Evolutionary conservation across 1,284 basidiomycete genomes (phyloP).

Genomic region (Gymnopus androsaceus): DNA sequence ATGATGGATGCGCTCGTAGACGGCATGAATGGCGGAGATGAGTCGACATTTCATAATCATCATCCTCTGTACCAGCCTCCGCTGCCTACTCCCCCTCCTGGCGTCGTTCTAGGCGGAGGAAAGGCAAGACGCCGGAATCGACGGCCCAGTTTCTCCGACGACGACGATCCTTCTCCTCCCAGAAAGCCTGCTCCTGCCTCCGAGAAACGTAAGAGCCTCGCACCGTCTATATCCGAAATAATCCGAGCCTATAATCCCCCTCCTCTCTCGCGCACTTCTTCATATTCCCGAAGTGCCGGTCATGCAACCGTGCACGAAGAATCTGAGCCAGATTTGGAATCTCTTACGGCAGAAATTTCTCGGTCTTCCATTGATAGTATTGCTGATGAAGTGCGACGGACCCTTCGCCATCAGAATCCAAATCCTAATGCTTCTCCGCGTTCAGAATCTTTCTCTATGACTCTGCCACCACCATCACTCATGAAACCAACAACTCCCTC

Average conservation of each 20-base stretch:
- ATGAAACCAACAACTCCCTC: constrained; percentile 51
- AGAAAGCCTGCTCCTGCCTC: constrained; percentile 21
- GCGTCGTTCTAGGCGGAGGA: constrained; percentile 70
- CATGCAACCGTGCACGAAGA: constrained; percentile 51
- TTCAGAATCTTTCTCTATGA: constrained; percentile 51
- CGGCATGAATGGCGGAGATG: constrained; percentile 75
- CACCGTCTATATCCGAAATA: constrained; percentile 82
- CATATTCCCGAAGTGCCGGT: constrained; percentile 49
- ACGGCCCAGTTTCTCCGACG: constrained; percentile 45
- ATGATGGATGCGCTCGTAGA: constrained; percentile 85
- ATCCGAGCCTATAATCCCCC: constrained; percentile 71
- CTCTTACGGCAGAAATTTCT: constrained; percentile 51
- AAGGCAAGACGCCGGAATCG: constrained; percentile 44
- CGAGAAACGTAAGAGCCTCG: constrained; percentile 43
- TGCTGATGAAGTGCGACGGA: constrained; percentile 74
- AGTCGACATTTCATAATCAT: constrained; percentile 52
- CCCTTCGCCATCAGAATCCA: constrained; percentile 58
- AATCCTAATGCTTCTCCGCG: constrained; percentile 50
- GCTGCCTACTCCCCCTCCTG: constrained; percentile 77
- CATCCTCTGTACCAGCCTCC: constrained; percentile 80
- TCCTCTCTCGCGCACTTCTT: constrained; percentile 43
- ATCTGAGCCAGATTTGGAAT: constrained; percentile 51
- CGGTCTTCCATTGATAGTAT: constrained; percentile 84
- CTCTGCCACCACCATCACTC: constrained; percentile 48
- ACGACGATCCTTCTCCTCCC: constrained; percentile 39